Conservation (phyloP, 257 asterid species). For the Solanum tacnaense region DNA sequence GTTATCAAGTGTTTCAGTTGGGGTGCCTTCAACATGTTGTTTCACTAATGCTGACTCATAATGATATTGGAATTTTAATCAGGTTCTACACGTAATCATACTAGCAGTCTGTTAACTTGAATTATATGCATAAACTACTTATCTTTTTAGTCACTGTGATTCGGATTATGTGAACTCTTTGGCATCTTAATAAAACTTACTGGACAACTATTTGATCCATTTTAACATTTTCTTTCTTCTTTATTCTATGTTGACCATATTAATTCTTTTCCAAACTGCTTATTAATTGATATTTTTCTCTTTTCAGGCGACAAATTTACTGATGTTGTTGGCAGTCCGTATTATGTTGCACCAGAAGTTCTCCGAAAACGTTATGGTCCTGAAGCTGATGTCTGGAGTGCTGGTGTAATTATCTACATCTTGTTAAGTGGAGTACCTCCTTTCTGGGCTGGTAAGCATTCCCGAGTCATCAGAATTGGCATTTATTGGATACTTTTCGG, state of each 20-base stretch:
- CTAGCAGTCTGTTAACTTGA: background rate
- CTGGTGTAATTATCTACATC: conserved; percentile 89
- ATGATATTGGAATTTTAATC: background rate
- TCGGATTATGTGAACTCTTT: background rate
- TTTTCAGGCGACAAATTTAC: conserved; percentile 66
- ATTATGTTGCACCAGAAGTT: conserved; percentile 94
- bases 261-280: background rate
- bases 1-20: background rate
- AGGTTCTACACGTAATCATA: background rate
- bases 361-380: conserved; percentile 79
- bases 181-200: background rate
- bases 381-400: conserved; percentile 96
- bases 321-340: conserved; percentile 95
- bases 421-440: conserved; percentile 96
- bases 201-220: background rate
- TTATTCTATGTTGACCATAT: background rate
- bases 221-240: background rate
- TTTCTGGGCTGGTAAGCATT: conserved; percentile 80
- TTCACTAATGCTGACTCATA: background rate
- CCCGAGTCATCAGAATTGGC: background rate
- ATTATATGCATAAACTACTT: background rate
- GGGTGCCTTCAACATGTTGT: background rate
- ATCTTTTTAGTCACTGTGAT: background rate
- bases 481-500: background rate
- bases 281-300: background rate